Evolutionary conservation across 345 rosid genomes (phyloP), one percentile per base, ranked within the genome.

Genomic region (Orychophragmus violaceus): DNA sequence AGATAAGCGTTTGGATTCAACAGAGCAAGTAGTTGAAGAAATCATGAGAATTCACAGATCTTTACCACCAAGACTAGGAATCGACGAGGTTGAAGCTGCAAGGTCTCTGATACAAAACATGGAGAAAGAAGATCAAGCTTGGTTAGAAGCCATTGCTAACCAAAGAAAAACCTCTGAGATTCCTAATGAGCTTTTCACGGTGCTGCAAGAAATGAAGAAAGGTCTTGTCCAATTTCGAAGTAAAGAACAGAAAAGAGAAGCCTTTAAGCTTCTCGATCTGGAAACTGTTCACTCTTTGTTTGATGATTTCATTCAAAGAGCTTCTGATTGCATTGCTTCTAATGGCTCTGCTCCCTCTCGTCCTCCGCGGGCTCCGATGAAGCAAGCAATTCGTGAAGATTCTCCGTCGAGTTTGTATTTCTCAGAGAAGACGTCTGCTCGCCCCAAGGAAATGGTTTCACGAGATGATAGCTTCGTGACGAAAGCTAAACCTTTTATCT

Each of bases 61-160:
- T 59, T 71, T 94, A 51, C 96, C 97, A 12, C 30, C 66, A 3
- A 77, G 99, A 18, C 99, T 97, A 0, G 88, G 79, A 16, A 70
- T 94, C 37, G 99, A 94, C 2, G 96, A 90, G 41, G 83, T 85
- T 6, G 93, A 90, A 71, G 97, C 95, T 1, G 97, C 96, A n/a
- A 81, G 37, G 64, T 61, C 76, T 17, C 59, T 94, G 73, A 82
- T 90, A 49, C 76, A 50, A 4, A 87, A 82, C 61, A 89, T 90
- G 25, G 99, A 94, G 28, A 87, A 85, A 60, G 99, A 94, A 62
- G 91, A 87, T 46, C 90, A 87, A 63, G 81, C 83, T 11, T 75
- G 88, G 39, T 46, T 90, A 7, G 97, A 88, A 12, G 83, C 83
- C 75, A 85, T 90, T 68, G 78, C 62, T 13, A 74, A 74, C 51